These are phyloP conservation scores for Xerocomellus chrysenteron DNA, from an alignment of 768 basidiomycete genomes.

Conservation along the genomic window DNA sequence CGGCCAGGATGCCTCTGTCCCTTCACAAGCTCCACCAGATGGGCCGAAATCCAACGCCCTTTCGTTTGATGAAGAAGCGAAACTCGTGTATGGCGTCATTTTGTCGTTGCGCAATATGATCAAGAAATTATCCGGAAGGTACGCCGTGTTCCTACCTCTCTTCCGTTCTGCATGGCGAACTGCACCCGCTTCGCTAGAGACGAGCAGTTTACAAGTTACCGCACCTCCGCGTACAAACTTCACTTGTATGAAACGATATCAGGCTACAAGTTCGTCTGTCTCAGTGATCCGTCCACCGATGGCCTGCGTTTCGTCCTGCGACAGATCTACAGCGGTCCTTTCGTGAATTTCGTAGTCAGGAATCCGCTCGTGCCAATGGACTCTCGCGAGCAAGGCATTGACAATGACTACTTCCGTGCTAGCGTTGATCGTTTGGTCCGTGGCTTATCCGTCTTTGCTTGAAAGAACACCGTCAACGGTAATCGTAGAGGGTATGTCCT, in stretches of 20 bases:
- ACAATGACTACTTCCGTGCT: slow-evolving; percentile 87
- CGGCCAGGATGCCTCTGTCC: slow-evolving; percentile 42
- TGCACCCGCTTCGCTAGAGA: slow-evolving; percentile 49
- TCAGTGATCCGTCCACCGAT: slow-evolving; percentile 84
- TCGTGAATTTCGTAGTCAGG: slow-evolving; percentile 89
- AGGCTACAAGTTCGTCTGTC: slow-evolving; percentile 93
- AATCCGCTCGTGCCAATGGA: slow-evolving; percentile 89
- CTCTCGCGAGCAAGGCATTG: slow-evolving; percentile 79
- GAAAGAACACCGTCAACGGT: background rate
- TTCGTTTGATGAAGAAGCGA: slow-evolving; percentile 95
- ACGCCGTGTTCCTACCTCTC: slow-evolving; percentile 4
- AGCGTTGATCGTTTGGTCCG: slow-evolving; percentile 76
- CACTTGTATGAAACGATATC: slow-evolving; percentile 91
- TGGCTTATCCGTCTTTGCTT: slow-evolving; percentile 50
- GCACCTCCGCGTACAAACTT: slow-evolving; percentile 89
- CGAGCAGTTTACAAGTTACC: slow-evolving; percentile 88
- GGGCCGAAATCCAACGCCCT: slow-evolving; percentile 49
- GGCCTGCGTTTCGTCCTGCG: slow-evolving; percentile 78
- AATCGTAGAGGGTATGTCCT: slow-evolving; percentile 21
- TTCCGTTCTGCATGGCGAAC: background rate
- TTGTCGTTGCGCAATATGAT: slow-evolving; percentile 92
- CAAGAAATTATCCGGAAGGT: slow-evolving; percentile 87
- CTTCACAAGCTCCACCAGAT: slow-evolving; percentile 8
- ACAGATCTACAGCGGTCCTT: slow-evolving; percentile 92
- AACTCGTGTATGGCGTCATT: slow-evolving; percentile 95